Percentiles rank a stretch among this genome's conserved stretches.
Evolutionary conservation across 306 rosid genomes (phyloP).

Genomic region (Amphicarpaea edgeworthii): DNA sequence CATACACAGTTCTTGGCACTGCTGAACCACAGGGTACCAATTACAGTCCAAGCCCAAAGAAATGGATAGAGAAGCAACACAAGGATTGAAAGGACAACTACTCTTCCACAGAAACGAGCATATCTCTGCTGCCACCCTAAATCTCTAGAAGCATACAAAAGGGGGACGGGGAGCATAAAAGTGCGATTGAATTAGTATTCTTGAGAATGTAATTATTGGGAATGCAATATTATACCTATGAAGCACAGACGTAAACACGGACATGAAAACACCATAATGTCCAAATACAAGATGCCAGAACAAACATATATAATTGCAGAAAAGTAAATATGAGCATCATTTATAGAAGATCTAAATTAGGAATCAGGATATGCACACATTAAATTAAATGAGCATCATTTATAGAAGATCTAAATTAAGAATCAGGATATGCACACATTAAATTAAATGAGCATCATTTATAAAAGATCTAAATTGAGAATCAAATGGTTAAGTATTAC

Average conservation of each 20-base stretch:
- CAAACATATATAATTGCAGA: not conserved
- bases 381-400: not conserved
- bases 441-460: not conserved
- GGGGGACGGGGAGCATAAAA: not conserved
- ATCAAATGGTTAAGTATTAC: not conserved
- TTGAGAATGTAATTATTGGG: not conserved
- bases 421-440: not conserved
- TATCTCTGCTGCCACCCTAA: constrained; percentile 97
- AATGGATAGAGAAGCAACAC: constrained; percentile 87
- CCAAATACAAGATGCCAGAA: not conserved
- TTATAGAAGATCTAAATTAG: not conserved
- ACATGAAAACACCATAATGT: not conserved
- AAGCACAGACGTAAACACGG: not conserved
- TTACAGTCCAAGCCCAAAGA: constrained; percentile 96
- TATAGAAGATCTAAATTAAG: not conserved
- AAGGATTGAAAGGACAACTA: constrained; percentile 85
- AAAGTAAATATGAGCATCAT: not conserved
- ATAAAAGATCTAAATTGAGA: not conserved
- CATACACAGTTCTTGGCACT: constrained; percentile 84
- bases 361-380: not conserved
- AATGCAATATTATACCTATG: not conserved
- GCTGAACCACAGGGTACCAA: constrained; percentile 92
- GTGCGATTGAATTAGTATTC: constrained; percentile 18
- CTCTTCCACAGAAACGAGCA: constrained; percentile 97
- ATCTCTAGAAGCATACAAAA: constrained; percentile 68